These are phyloP conservation scores for Stropharia rugosoannulata DNA, from an alignment of 768 basidiomycete genomes.

Conservation along the genomic window DNA sequence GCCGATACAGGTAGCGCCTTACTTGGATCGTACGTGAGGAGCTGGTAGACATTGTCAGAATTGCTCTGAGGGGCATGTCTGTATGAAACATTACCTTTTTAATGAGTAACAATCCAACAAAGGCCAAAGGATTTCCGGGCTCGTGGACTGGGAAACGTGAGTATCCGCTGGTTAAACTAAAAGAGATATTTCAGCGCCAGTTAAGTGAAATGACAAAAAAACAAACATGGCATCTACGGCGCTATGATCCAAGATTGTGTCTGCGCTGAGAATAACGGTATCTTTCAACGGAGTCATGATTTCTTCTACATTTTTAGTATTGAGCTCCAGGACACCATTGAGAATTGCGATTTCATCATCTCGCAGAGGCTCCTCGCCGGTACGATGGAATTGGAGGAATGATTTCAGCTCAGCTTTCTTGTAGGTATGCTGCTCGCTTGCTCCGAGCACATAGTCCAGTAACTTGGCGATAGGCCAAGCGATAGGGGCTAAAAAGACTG, in stretches of 20 bases:
- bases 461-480: slow-evolving; percentile 82
- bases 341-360: slow-evolving; percentile 84
- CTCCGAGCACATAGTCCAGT: slow-evolving; percentile 80
- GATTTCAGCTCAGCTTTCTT: slow-evolving; percentile 81
- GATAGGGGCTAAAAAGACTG: slow-evolving; percentile 54
- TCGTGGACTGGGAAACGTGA: slow-evolving; percentile 91
- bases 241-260: slow-evolving; percentile 76
- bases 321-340: slow-evolving; percentile 78
- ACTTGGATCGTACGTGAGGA: slow-evolving; percentile 88
- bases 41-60: slow-evolving; percentile 36
- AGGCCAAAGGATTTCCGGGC: slow-evolving; percentile 63
- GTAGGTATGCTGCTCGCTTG: slow-evolving; percentile 70
- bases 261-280: slow-evolving; percentile 75
- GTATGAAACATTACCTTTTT: slow-evolving; percentile 56
- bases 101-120: slow-evolving; percentile 79
- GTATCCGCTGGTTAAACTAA: slow-evolving; percentile 76
- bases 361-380: slow-evolving; percentile 72
- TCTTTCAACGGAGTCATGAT: slow-evolving; percentile 91
- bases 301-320: slow-evolving; percentile 68
- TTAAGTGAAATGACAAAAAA: slow-evolving; percentile 1
- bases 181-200: neutral
- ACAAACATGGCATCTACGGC: slow-evolving; percentile 73
- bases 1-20: slow-evolving; percentile 69
- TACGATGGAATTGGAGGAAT: slow-evolving; percentile 78
- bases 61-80: neutral